A percentile compares a stretch with the other conserved stretches of the same genome.
Conservation (phyloP, 2,329 filamentous ascomycete species). For the Phyllosticta paracitricarpa region DNA sequence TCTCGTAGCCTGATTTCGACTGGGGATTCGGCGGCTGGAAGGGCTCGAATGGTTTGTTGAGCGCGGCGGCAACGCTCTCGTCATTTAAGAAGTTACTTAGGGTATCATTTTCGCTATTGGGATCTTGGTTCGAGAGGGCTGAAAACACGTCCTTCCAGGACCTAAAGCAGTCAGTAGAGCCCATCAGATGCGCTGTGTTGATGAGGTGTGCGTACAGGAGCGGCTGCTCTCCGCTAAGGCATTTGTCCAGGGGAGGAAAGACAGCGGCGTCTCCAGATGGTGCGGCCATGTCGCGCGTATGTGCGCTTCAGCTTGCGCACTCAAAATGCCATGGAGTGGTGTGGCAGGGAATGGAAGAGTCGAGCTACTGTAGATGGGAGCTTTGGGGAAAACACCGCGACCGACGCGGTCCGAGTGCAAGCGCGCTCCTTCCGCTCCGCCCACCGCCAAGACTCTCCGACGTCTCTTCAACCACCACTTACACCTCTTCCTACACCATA, state of each 20-base stretch:
- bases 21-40: slow-evolving; percentile 54
- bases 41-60: slow-evolving; percentile 58
- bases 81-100: slow-evolving; percentile 63
- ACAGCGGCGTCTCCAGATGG: slow-evolving; percentile 50
- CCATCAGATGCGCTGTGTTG: neutral
- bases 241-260: slow-evolving; percentile 77
- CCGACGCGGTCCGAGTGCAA: slow-evolving; percentile 1
- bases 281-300: slow-evolving; percentile 29
- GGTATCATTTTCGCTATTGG: slow-evolving; percentile 21
- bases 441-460: slow-evolving; percentile 1
- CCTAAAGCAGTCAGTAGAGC: slow-evolving; percentile 39
- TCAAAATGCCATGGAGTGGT: slow-evolving; percentile 8
- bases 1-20: slow-evolving; percentile 65
- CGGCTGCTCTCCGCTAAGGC: slow-evolving; percentile 68
- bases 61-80: slow-evolving; percentile 54
- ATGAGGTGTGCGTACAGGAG: slow-evolving; percentile 55
- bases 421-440: neutral
- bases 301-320: slow-evolving; percentile 18
- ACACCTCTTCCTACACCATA: neutral
- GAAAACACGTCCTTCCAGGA: slow-evolving; percentile 49
- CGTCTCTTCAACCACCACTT: neutral
- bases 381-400: slow-evolving; percentile 6
- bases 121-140: slow-evolving; percentile 43
- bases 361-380: slow-evolving; percentile 1
- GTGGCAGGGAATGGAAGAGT: slow-evolving; percentile 2